Evolutionary conservation across 768 basidiomycete species (phyloP), one percentile per base, ranked within the genome.

Genomic region (Mycena metata): DNA sequence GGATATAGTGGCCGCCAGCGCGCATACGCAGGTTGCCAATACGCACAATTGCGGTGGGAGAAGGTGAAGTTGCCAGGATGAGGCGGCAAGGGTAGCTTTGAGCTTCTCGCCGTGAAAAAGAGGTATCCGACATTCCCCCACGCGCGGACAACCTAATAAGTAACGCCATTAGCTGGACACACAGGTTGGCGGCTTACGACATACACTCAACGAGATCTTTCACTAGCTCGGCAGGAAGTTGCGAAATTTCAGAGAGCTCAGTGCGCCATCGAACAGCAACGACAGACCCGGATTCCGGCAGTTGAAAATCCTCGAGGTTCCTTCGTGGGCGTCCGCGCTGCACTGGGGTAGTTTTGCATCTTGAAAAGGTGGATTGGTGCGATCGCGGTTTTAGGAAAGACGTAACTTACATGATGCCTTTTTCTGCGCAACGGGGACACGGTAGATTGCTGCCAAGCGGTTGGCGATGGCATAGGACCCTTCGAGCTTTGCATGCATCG

Each of bases 391-490:
- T n/a, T n/a, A n/a, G n/a, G n/a, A n/a, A n/a, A n/a, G n/a, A n/a
- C n/a, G n/a, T n/a, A n/a, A 58, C 65, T 26, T 10, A 62, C 66
- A 45, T 24, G 7, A 68, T 10, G 2, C 67, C 67, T 30, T 68
- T 68, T 46, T 68, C 67, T 7, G 45, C 42, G 52, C 67, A 68
- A 10, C 67, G 47, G 1, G 60, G 67, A 63, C 67, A 68, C 3
- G 67, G 47, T 10, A 52, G 5, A 39, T 39, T 39, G 36, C 36
- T 26, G 26, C 55, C 67, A 16, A 43, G 23, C 8, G 66, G 55
- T 21, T 63, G 67, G 12, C 45, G 47, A 15, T 67, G 66, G 21
- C 66, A 67, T 3, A 67, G 36, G 7, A 67, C 60, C 10, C 60
- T 21, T 6, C 55, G 54, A 7, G 49, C 47, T n/a, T 68, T 68